Conservation (phyloP, 2,329 filamentous ascomycete genomes). For the Metarhizium album region DNA sequence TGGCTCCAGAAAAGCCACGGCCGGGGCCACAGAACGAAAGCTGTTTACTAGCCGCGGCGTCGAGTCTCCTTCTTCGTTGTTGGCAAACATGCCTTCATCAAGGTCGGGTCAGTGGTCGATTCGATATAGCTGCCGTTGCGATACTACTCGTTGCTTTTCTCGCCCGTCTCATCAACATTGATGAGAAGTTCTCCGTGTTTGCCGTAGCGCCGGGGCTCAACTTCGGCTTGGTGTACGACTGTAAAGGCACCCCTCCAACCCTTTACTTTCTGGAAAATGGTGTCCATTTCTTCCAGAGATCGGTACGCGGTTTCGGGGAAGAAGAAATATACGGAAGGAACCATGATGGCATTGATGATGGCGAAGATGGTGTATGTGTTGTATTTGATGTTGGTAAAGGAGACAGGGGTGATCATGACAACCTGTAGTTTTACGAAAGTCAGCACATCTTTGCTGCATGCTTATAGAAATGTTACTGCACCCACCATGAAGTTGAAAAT, state of each 20-base stretch:
- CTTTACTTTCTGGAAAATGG: constrained; percentile 47
- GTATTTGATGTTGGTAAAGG: constrained; percentile 45
- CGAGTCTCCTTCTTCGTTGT: constrained; percentile 25
- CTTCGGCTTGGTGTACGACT: constrained; percentile 26
- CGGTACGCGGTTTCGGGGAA: constrained; percentile 55
- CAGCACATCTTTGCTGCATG: background rate
- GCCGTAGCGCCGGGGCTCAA: constrained; percentile 45
- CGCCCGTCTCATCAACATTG: constrained; percentile 30
- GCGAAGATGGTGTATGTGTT: constrained; percentile 58
- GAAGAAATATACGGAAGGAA: constrained; percentile 48
- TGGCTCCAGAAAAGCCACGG: background rate
- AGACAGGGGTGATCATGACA: constrained; percentile 52
- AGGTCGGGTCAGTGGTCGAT: constrained; percentile 10
- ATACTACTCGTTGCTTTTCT: constrained; percentile 21
- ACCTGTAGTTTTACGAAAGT: constrained; percentile 21
- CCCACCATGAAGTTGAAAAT: constrained; percentile 49
- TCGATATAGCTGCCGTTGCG: constrained; percentile 18
- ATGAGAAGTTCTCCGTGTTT: constrained; percentile 49
- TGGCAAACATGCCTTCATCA: constrained; percentile 18
- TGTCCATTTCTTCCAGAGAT: constrained; percentile 56
- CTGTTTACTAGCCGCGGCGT: constrained; percentile 6
- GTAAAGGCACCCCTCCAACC: constrained; percentile 26
- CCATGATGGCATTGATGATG: constrained; percentile 51
- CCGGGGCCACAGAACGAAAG: background rate
- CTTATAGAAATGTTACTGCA: background rate